Percentiles rank a stretch among this genome's conserved stretches.
phyloP scores from a whole-genome alignment of 2,329 filamentous ascomycete genomes.

The Exophiala dermatitidis region DNA sequence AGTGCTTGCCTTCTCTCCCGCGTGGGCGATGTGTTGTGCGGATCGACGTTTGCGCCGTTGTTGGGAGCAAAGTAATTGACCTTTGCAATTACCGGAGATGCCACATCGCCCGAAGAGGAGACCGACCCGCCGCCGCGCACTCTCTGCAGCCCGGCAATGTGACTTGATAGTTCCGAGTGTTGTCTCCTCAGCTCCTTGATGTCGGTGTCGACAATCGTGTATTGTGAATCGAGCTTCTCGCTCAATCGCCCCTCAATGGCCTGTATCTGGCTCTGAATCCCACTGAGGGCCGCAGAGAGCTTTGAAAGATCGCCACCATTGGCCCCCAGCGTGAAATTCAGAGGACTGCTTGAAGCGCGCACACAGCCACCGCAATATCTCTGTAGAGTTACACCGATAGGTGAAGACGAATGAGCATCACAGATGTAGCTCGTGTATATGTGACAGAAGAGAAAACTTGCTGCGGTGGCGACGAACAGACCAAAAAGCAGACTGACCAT shows the following conservation, averaged over 20 bases:
- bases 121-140: neutral
- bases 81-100: slow-evolving; percentile 29
- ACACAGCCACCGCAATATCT: slow-evolving; percentile 22
- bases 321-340: slow-evolving; percentile 17
- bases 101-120: slow-evolving; percentile 10
- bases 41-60: slow-evolving; percentile 60
- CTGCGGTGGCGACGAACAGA: slow-evolving; percentile 6
- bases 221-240: slow-evolving; percentile 17
- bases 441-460: slow-evolving; percentile 19
- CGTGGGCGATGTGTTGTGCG: slow-evolving; percentile 52
- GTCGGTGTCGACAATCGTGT: slow-evolving; percentile 13
- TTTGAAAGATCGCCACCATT: slow-evolving; percentile 14
- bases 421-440: slow-evolving; percentile 18
- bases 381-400: slow-evolving; percentile 16
- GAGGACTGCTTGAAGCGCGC: neutral
- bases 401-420: slow-evolving; percentile 19
- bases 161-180: slow-evolving; percentile 17
- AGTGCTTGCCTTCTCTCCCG: slow-evolving; percentile 31
- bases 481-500: slow-evolving; percentile 13
- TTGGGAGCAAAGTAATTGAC: slow-evolving; percentile 68
- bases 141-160: slow-evolving; percentile 6
- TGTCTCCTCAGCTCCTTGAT: slow-evolving; percentile 18
- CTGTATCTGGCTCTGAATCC: slow-evolving; percentile 21
- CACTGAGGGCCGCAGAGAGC: slow-evolving; percentile 16
- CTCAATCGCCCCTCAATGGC: slow-evolving; percentile 19